Percentiles rank a stretch among this genome's conserved stretches.
Conservation (phyloP, 805 yeast genomes). For the Lipomyces orientalis region DNA sequence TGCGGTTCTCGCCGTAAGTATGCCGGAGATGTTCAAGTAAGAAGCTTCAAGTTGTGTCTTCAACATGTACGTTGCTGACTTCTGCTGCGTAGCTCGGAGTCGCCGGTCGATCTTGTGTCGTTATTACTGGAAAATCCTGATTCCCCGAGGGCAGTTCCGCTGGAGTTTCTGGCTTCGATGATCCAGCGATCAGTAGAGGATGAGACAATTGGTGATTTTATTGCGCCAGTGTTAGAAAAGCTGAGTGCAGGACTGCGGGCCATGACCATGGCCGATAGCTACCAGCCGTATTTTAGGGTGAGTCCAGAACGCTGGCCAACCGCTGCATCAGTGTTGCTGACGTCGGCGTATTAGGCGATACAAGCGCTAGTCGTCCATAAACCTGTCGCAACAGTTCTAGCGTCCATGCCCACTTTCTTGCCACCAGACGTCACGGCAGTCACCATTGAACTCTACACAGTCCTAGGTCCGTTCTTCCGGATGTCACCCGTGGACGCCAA, state of each 20-base stretch:
- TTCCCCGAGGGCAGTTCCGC: conserved; percentile 37
- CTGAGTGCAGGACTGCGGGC: conserved; percentile 48
- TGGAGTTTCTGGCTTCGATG: conserved; percentile 62
- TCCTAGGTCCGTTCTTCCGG: conserved; percentile 77
- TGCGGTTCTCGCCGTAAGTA: conserved; percentile 45
- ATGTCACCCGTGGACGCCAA: conserved; percentile 70
- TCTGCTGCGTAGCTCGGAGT: not conserved
- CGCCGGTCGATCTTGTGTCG: conserved; percentile 26
- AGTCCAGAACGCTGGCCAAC: conserved; percentile 46
- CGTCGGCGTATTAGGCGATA: conserved; percentile 45
- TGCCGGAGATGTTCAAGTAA: conserved; percentile 39
- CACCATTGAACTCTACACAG: conserved; percentile 63
- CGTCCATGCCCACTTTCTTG: conserved; percentile 61
- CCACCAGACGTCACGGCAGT: conserved; percentile 55
- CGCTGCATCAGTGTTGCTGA: not conserved
- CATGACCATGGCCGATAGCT: conserved; percentile 34
- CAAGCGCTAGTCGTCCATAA: conserved; percentile 63
- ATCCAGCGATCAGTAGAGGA: conserved; percentile 67
- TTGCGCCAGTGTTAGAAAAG: conserved; percentile 54
- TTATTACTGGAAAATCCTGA: conserved; percentile 31
- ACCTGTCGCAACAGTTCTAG: conserved; percentile 63
- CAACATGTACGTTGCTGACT: not conserved
- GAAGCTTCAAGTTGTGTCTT: not conserved
- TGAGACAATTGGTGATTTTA: conserved; percentile 65
- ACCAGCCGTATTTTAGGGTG: conserved; percentile 51